Evolutionary conservation across 768 basidiomycete genomes (phyloP), one percentile per base, ranked within the genome.

Genomic region (Leccinum boreale): DNA sequence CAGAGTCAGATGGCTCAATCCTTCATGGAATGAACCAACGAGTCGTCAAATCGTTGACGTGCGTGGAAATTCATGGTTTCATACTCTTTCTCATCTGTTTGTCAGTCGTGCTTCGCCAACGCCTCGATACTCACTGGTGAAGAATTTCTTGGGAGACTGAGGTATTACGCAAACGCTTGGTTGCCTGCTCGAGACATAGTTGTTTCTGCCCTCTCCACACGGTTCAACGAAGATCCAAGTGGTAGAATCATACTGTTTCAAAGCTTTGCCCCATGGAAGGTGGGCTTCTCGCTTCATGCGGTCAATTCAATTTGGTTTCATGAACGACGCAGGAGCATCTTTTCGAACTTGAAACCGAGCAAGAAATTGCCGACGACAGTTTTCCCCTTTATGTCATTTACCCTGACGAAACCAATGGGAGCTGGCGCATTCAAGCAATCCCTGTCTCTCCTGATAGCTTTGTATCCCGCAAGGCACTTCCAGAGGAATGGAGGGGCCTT

Each of bases 401-500:
- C 70, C 90, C 93, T 1, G 95, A 98, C 64, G 91, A 92, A 70
- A 78, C 76, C 1, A 78, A 63, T 46, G 80, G 77, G 6, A 86
- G 80, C 67, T 99, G 95, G 95, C 86, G 97, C 44, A 75, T 99
- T 47, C 96, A 98, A 70, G 95, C 96, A 7, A 90, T 99, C 17
- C 89, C 96, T 6, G 73, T 86, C 49, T 78, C 85, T 0, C 77
- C 90, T 1, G 90, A 91, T 63, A 91, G 89, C 68, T 99, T 98
- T 64, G 83, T 87, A 68, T 94, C 89, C 72, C 82, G 96, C 29
- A 97, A 96, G 73, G 86, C 94, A 2, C 77, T 99, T 42, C 97
- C 97, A 2, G 94, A 97, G 67, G 78, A 80, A 61, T 99, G 97
- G 97, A 82, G 95, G 60, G 97, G 97, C 6, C 74, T 94, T 39